Conservation (phyloP, 306 rosid genomes). For the Hylodesmum podocarpum region DNA sequence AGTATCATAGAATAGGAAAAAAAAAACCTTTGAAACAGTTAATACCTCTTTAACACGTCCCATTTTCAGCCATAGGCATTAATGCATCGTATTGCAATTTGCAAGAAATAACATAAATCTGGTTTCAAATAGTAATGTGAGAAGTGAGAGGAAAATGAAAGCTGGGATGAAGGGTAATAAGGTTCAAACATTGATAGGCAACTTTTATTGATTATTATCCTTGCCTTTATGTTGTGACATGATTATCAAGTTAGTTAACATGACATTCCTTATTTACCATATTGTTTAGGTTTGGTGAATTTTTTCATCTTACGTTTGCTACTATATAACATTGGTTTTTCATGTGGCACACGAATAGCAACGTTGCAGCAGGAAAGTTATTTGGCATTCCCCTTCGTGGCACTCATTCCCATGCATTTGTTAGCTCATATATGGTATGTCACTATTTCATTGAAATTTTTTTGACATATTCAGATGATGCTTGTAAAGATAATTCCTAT, state of each 20-base stretch:
- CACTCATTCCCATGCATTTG: slow-evolving; percentile 94
- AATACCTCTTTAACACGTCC: not conserved
- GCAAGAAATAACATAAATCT: not conserved
- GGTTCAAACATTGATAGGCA: not conserved
- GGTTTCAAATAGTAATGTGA: not conserved
- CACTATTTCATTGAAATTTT: slow-evolving; percentile 27
- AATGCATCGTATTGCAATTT: not conserved
- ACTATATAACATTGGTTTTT: slow-evolving; percentile 22
- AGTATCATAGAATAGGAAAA: not conserved
- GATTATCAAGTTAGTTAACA: not conserved
- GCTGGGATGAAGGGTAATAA: not conserved
- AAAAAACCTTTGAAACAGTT: not conserved
- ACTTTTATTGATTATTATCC: not conserved
- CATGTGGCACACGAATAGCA: slow-evolving; percentile 47
- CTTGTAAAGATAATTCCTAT: slow-evolving; percentile 1
- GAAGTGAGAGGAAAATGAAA: not conserved
- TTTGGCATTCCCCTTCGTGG: slow-evolving; percentile 93
- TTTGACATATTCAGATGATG: not conserved
- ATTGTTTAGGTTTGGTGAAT: not conserved
- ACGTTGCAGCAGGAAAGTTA: slow-evolving; percentile 84
- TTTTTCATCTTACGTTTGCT: not conserved
- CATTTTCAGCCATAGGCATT: not conserved
- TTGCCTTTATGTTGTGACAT: not conserved
- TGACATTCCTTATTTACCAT: not conserved
- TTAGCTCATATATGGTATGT: slow-evolving; percentile 80